phyloP scores from a whole-genome alignment of 2,329 filamentous ascomycete species.

The Magnaporthiopsis incrustans region DNA sequence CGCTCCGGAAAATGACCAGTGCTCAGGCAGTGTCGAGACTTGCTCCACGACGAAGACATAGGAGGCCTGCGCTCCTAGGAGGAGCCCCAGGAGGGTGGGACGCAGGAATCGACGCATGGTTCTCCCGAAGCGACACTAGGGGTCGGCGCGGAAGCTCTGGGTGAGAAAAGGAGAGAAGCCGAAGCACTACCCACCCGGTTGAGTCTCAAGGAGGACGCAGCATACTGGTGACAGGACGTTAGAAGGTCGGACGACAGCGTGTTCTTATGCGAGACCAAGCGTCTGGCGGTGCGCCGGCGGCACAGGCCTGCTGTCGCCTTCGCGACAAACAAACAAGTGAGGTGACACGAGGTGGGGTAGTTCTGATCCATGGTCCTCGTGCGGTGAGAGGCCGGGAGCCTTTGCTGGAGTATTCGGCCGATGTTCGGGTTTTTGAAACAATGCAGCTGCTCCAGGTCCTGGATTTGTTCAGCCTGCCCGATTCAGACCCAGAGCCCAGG shows the following conservation, averaged over 20 bases:
- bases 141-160: not conserved
- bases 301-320: not conserved
- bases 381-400: no score
- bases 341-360: not conserved
- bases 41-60: slow-evolving; percentile 15
- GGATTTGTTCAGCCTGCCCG: not conserved
- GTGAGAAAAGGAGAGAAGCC: not conserved
- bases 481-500: not conserved
- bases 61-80: not conserved
- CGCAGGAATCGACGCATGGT: not conserved
- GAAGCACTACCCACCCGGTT: no score
- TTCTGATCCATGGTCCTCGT: not conserved
- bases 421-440: not conserved
- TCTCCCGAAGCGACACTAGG: not conserved
- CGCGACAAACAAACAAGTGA: not conserved
- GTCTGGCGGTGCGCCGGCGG: not conserved
- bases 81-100: not conserved
- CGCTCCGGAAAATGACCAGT: slow-evolving; percentile 19
- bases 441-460: not conserved
- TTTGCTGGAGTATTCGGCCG: not conserved
- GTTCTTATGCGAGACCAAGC: not conserved
- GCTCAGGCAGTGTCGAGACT: slow-evolving; percentile 15
- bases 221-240: not conserved
- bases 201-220: not conserved
- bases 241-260: not conserved